A percentile compares a stretch with the other conserved stretches of the same genome.
These are phyloP conservation scores for Sphaerulina musiva DNA, from an alignment of 2,329 filamentous ascomycete species.

Conservation along the genomic window DNA sequence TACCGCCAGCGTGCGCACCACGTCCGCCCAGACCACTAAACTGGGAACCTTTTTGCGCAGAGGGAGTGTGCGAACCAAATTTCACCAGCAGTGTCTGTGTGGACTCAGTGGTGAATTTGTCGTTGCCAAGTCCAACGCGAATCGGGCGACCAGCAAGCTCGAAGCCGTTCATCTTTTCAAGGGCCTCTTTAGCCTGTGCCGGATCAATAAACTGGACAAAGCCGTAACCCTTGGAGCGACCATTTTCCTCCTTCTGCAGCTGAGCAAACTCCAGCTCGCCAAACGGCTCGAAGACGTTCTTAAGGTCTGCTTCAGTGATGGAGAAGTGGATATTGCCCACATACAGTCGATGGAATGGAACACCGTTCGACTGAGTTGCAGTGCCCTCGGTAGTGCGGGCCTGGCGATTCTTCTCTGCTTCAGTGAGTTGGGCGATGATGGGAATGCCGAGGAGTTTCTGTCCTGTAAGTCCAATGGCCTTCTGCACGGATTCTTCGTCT, in stretches of 20 bases:
- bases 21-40: constrained; percentile 88
- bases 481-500: constrained; percentile 84
- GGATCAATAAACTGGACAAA: constrained; percentile 86
- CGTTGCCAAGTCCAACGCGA: constrained; percentile 96
- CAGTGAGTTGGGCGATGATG: constrained; percentile 95
- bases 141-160: constrained; percentile 95
- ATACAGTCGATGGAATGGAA: constrained; percentile 95
- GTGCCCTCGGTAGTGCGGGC: constrained; percentile 70
- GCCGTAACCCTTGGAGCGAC: constrained; percentile 87
- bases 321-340: constrained; percentile 99
- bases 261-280: constrained; percentile 97
- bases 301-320: constrained; percentile 90
- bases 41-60: constrained; percentile 50
- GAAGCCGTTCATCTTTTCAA: constrained; percentile 99
- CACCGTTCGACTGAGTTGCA: constrained; percentile 67
- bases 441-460: constrained; percentile 98
- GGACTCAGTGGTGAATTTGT: constrained; percentile 98
- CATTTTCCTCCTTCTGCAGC: constrained; percentile 89
- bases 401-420: constrained; percentile 98
- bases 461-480: constrained; percentile 95
- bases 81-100: constrained; percentile 87
- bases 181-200: constrained; percentile 80
- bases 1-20: constrained; percentile 70
- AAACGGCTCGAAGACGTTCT: constrained; percentile 95
- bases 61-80: constrained; percentile 66